A percentile compares a stretch with the other conserved stretches of the same genome.
phyloP scores from a whole-genome alignment of 2,329 filamentous ascomycete genomes.

The Trichoderma endophyticum region DNA sequence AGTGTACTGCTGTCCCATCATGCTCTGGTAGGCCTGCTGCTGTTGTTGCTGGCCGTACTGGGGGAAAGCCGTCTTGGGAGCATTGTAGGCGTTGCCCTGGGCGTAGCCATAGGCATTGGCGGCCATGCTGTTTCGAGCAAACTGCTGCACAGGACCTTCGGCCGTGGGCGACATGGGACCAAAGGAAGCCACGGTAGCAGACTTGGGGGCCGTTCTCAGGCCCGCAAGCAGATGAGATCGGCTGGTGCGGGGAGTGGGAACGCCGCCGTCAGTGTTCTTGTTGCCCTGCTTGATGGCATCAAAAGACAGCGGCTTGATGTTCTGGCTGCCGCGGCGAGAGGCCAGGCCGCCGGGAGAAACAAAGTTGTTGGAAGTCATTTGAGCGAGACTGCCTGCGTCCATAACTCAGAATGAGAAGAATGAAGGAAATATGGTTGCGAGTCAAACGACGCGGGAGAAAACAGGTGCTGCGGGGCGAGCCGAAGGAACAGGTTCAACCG shows the following conservation, averaged over 20 bases:
- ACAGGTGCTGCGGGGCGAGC: constrained; percentile 5
- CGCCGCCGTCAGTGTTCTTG: constrained; percentile 64
- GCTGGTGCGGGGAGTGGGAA: constrained; percentile 85
- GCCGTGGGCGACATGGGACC: constrained; percentile 60
- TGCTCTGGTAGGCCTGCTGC: constrained; percentile 30
- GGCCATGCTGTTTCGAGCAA: constrained; percentile 43
- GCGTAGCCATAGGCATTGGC: constrained; percentile 44
- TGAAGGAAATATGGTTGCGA: constrained; percentile 16
- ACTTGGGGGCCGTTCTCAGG: constrained; percentile 90
- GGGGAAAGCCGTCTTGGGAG: constrained; percentile 58
- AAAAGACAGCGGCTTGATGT: constrained; percentile 86
- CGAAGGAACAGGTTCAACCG: constrained; percentile 3
- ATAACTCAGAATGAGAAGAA: constrained; percentile 49
- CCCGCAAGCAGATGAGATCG: constrained; percentile 92
- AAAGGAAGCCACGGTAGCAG: constrained; percentile 67
- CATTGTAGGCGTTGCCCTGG: constrained; percentile 44
- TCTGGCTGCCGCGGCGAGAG: constrained; percentile 76
- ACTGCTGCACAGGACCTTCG: constrained; percentile 39
- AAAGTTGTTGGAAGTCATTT: constrained; percentile 93
- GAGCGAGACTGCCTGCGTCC: constrained; percentile 99
- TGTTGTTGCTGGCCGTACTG: constrained; percentile 36
- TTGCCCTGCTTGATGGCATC: constrained; percentile 68
- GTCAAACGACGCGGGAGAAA: constrained; percentile 8
- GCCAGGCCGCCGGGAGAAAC: constrained; percentile 73
- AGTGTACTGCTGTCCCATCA: constrained; percentile 57